Evolutionary conservation across 179 eudicot species (phyloP), one percentile per base, ranked within the genome.

Genomic region (Beta corolliflora): DNA sequence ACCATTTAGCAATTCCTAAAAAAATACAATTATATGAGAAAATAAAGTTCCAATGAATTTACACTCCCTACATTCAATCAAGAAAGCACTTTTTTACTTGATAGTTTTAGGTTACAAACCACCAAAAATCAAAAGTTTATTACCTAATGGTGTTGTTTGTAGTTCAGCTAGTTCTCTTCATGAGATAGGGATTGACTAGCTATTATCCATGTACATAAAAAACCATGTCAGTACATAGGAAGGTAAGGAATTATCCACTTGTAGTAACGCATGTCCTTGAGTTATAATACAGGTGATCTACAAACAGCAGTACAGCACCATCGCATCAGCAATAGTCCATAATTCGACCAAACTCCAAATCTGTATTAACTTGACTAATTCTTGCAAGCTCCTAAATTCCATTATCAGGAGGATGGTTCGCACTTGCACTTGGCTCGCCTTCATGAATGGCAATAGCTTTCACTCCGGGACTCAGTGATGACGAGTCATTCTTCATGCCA

Each of bases 401-500:
- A 45, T 82, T 84, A 23, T 71, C 78, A 68, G 86, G 79, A 66
- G 85, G 75, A 74, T 45, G 69, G 31, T 5, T 21, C 50, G 78
- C 63, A 71, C 14, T 29, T 56, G 73, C 73, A 77, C 36, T 56
- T 15, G 78, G 52, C 48, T 61, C 77, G 63, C 58, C 77, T 73
- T 77, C 59, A 48, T 72, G 75, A 4, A 66, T 83, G 60, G 23
- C 71, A 44, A 76, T 79, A 69, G 78, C 87, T 46, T 79, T 83
- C 41, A 75, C 59, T 75, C 77, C 85, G 73, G 83, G 83, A 48
- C 80, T 79, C 50, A 53, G 21, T 16, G 83, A 81, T 63, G 90
- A 83, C 68, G 87, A 85, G 21, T 71, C n/a, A 45, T 70, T 82
- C 21, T 36, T 76, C 50, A 12, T 58, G 19, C 10, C 81, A 78